Evolutionary conservation across 2,329 filamentous ascomycete species (phyloP).

Genomic region (Graphilbum fragrans): DNA sequence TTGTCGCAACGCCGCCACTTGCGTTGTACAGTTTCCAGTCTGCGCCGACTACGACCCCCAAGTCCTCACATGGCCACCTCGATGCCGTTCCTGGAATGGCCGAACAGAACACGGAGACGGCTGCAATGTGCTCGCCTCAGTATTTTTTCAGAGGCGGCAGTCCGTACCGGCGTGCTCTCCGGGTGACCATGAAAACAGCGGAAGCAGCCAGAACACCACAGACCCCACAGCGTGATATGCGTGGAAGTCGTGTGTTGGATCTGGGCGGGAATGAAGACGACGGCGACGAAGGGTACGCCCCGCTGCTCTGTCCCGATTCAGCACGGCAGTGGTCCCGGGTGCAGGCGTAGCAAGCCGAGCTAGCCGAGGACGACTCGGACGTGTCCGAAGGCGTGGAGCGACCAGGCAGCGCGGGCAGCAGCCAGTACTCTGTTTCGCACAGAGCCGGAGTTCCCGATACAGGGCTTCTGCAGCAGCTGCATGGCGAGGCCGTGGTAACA

Average conservation of each 20-base stretch:
- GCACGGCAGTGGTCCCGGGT: conserved; percentile 11
- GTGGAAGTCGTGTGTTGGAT: too few species aligned
- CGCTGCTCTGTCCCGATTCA: conserved; percentile 5
- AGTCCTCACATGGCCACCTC: neutral
- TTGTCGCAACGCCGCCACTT: neutral
- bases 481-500: conserved; percentile 6
- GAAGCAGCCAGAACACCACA: neutral
- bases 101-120: neutral
- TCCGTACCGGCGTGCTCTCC: conserved; percentile 41
- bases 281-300: conserved; percentile 4
- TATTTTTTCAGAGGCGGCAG: conserved; percentile 42
- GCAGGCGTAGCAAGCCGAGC: conserved; percentile 10
- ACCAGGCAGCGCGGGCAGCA: neutral
- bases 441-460: neutral
- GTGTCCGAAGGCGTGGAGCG: neutral
- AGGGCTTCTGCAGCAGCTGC: conserved; percentile 3
- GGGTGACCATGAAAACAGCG: conserved; percentile 26
- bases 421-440: neutral
- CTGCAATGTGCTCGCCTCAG: conserved; percentile 1
- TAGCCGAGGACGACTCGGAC: conserved; percentile 4
- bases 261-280: neutral
- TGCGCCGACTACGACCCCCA: conserved; percentile 6
- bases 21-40: conserved; percentile 8
- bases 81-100: neutral
- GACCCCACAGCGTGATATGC: too few species aligned